phyloP scores from a whole-genome alignment of 805 yeast genomes.

The Hanseniaspora meyeri region DNA sequence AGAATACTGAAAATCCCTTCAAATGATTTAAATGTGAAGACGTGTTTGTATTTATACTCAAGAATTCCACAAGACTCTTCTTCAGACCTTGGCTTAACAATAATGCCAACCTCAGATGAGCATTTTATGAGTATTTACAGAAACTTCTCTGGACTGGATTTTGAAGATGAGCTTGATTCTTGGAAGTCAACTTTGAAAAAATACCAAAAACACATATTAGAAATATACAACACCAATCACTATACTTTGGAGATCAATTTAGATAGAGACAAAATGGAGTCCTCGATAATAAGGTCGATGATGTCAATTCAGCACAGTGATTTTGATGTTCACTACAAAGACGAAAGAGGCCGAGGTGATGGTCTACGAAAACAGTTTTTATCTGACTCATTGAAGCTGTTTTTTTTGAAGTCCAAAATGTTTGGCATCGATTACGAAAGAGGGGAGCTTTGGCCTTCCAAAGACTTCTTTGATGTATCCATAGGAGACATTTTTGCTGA shows the following conservation, averaged over 20 bases:
- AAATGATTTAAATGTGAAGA: neutral
- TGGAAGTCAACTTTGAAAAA: neutral
- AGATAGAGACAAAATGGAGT: neutral
- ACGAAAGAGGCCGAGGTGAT: slow-evolving; percentile 5
- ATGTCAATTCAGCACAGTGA: neutral
- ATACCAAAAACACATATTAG: no score
- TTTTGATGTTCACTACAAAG: slow-evolving; percentile 1
- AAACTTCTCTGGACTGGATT: neutral
- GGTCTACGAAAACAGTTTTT: slow-evolving; percentile 7
- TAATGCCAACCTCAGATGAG: neutral
- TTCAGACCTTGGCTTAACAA: neutral
- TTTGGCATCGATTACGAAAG: neutral
- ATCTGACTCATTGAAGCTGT: neutral
- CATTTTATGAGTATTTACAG: no score
- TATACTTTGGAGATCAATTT: neutral
- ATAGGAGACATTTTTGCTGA: neutral
- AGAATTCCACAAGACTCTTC: neutral
- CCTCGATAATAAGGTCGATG: neutral
- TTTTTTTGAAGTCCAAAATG: neutral
- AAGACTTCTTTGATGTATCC: neutral
- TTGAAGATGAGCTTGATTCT: neutral
- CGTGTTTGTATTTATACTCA: neutral
- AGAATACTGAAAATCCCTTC: neutral
- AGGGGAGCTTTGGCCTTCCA: neutral
- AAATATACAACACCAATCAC: no score